Conservation (phyloP, 1,284 basidiomycete genomes). For the Fomitiporia mediterranea region DNA sequence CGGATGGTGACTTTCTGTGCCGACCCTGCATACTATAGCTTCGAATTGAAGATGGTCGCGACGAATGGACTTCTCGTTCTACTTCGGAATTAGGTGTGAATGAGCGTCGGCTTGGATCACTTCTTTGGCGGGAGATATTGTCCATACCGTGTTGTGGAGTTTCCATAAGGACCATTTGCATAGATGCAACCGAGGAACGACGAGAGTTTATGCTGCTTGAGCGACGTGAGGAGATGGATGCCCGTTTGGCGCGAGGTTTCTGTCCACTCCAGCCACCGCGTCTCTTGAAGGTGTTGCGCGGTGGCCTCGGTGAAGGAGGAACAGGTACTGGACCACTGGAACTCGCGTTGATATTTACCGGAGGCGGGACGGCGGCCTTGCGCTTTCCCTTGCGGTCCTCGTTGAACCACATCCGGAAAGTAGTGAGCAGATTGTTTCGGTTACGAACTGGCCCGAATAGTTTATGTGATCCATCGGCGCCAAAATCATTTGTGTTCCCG, state of each 20-base stretch:
- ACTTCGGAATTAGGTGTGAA: slow-evolving; percentile 65
- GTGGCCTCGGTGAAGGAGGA: slow-evolving; percentile 18
- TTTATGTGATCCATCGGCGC: neutral
- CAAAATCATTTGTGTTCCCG: slow-evolving; percentile 38
- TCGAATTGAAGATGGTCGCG: slow-evolving; percentile 68
- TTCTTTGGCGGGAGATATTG: slow-evolving; percentile 35
- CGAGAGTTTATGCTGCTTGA: slow-evolving; percentile 81
- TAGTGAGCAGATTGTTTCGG: slow-evolving; percentile 64
- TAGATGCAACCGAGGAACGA: slow-evolving; percentile 64
- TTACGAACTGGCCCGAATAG: slow-evolving; percentile 34
- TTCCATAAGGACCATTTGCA: slow-evolving; percentile 54
- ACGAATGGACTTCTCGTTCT: slow-evolving; percentile 67
- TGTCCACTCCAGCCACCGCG: slow-evolving; percentile 33
- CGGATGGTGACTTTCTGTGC: slow-evolving; percentile 71
- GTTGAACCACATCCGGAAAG: slow-evolving; percentile 77
- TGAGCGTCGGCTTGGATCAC: slow-evolving; percentile 52
- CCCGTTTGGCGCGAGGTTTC: slow-evolving; percentile 53
- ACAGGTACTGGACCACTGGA: neutral
- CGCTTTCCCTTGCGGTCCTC: slow-evolving; percentile 76
- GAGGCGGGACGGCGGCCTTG: slow-evolving; percentile 38
- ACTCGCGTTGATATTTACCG: slow-evolving; percentile 2
- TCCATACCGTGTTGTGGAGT: slow-evolving; percentile 44
- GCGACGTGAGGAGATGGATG: slow-evolving; percentile 65
- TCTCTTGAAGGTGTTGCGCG: slow-evolving; percentile 43
- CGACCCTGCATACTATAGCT: slow-evolving; percentile 56